Conservation (phyloP, 345 rosid genomes). For the Citrus reticulata region DNA sequence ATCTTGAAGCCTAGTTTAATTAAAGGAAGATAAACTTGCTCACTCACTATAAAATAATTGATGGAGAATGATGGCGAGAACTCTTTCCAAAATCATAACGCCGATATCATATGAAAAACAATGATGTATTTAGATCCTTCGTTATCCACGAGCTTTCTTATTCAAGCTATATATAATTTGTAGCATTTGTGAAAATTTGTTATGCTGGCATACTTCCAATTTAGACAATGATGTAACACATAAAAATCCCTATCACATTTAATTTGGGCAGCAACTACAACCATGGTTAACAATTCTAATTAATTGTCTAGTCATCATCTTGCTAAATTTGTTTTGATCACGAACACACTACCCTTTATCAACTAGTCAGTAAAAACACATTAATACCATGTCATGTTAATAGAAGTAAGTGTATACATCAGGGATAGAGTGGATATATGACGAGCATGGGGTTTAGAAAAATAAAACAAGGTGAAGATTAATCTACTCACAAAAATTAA, state of each 20-base stretch:
- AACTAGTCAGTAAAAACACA: no score
- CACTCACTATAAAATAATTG: neutral
- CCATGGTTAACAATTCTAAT: neutral
- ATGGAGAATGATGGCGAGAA: neutral
- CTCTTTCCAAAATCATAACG: neutral
- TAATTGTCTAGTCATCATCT: neutral
- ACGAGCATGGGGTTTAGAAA: no score
- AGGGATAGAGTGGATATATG: no score
- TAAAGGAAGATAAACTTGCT: neutral
- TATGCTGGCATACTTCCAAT: neutral
- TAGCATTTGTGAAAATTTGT: neutral
- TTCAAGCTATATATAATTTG: neutral
- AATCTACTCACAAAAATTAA: no score
- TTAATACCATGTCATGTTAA: neutral
- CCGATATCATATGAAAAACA: neutral
- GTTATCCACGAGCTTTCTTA: neutral
- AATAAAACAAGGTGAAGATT: no score
- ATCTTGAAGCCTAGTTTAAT: neutral
- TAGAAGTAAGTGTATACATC: no score
- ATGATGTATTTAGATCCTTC: neutral
- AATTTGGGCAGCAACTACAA: neutral
- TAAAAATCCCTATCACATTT: neutral
- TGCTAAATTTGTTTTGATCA: neutral
- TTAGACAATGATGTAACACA: neutral
- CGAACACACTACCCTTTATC: neutral